phyloP scores from a whole-genome alignment of 2,329 filamentous ascomycete genomes.

The Dissoconium aciculare region DNA sequence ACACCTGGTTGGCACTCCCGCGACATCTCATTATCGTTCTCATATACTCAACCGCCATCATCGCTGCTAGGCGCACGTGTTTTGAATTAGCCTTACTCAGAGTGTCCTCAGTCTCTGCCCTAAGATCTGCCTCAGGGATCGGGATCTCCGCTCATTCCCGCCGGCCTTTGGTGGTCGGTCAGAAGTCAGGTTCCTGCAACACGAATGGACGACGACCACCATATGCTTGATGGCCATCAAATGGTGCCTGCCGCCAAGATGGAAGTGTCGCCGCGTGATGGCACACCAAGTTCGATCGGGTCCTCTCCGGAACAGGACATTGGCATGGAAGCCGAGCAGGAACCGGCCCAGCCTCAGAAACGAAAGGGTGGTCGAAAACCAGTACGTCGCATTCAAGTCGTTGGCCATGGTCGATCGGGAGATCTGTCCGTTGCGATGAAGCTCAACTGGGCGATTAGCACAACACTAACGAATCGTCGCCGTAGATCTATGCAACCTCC shows the following conservation, averaged over 20 bases:
- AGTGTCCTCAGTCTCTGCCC: too few relatives aligned
- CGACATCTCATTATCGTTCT: too few relatives aligned
- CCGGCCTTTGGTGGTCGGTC: too few relatives aligned
- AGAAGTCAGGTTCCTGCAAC: too few relatives aligned
- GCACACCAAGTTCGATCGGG: conserved; percentile 34
- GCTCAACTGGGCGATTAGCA: background rate
- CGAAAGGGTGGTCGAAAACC: conserved; percentile 95
- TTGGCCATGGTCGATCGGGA: background rate
- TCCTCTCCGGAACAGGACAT: conserved; percentile 35
- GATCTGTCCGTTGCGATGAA: too few relatives aligned
- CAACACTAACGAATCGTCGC: conserved; percentile 4
- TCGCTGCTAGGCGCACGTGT: too few relatives aligned
- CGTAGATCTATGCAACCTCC: conserved; percentile 91
- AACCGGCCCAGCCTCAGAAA: conserved; percentile 50
- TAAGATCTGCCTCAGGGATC: too few relatives aligned
- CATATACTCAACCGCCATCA: too few relatives aligned
- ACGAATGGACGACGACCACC: too few relatives aligned
- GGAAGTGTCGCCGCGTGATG: conserved; percentile 29
- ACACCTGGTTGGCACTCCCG: too few relatives aligned
- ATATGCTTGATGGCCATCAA: conserved; percentile 21
- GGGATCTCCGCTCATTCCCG: too few relatives aligned
- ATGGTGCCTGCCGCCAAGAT: conserved; percentile 33
- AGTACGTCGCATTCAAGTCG: conserved; percentile 41
- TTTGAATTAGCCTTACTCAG: too few relatives aligned
- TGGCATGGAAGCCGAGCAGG: conserved; percentile 27